Percentiles rank a stretch among this genome's conserved stretches.
These are phyloP conservation scores for Penicillium sp. DNA, from an alignment of 2,329 filamentous ascomycete genomes.

Conservation along the genomic window DNA sequence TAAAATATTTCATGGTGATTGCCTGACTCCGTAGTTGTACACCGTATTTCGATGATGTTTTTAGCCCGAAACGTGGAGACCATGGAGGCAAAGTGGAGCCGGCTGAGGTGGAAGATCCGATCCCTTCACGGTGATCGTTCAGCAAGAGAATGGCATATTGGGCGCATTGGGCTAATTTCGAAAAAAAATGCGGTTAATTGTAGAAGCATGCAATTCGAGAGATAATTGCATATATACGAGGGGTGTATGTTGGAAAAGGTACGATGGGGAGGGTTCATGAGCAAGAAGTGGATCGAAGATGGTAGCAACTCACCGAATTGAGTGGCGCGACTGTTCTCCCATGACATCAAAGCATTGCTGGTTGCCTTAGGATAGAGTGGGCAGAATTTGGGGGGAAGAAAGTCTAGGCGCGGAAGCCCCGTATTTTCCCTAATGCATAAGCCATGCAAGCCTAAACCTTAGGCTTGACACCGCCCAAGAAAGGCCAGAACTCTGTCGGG, in stretches of 20 bases:
- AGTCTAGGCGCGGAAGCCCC: background rate
- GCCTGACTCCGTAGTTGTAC: background rate
- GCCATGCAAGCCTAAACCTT: background rate
- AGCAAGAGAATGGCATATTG: background rate
- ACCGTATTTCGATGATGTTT: background rate
- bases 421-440: background rate
- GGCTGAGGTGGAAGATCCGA: slow-evolving; percentile 3
- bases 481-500: background rate
- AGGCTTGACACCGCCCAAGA: background rate
- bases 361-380: background rate
- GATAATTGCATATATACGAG: background rate
- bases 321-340: slow-evolving; percentile 7
- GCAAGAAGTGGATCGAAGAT: slow-evolving; percentile 4
- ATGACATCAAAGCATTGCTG: slow-evolving; percentile 24
- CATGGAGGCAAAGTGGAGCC: slow-evolving; percentile 5
- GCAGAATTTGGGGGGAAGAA: background rate
- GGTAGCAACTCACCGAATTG: slow-evolving; percentile 17
- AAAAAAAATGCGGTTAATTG: background rate
- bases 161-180: background rate
- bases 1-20: background rate
- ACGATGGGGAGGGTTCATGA: background rate
- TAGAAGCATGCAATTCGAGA: background rate
- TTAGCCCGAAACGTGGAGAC: slow-evolving; percentile 4
- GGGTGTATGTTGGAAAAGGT: background rate
- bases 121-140: background rate